These are phyloP conservation scores for Lactifluus subvellereus DNA, from an alignment of 768 basidiomycete species.

Conservation along the genomic window DNA sequence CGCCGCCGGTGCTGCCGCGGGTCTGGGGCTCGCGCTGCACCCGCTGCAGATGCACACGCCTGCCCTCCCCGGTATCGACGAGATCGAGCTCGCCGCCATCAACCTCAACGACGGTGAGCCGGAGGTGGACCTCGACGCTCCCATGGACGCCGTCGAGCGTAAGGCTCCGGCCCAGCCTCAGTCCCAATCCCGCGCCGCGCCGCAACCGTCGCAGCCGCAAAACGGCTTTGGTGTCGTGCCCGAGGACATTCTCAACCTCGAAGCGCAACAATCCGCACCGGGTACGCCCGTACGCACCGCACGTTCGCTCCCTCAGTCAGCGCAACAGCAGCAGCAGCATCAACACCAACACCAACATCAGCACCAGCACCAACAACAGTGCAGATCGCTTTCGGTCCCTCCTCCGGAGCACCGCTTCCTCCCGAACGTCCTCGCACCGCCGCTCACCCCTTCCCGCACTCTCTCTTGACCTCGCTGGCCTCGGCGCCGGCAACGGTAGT, in stretches of 20 bases:
- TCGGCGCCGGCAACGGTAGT: slow-evolving; percentile 1
- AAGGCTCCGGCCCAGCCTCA: neutral
- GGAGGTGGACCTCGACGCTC: slow-evolving; percentile 25
- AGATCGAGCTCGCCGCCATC: slow-evolving; percentile 67
- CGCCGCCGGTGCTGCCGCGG: slow-evolving; percentile 37
- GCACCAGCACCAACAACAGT: slow-evolving; percentile 26
- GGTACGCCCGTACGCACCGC: slow-evolving; percentile 24
- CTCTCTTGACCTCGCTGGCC: slow-evolving; percentile 31
- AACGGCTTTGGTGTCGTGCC: slow-evolving; percentile 37
- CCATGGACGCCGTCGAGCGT: slow-evolving; percentile 22
- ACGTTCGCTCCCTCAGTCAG: slow-evolving; percentile 22
- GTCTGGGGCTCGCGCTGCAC: slow-evolving; percentile 53
- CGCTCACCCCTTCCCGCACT: slow-evolving; percentile 35
- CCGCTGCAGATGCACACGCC: slow-evolving; percentile 57
- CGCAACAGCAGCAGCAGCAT: slow-evolving; percentile 2
- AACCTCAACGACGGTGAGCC: slow-evolving; percentile 50
- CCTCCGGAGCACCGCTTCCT: slow-evolving; percentile 49
- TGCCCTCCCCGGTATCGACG: slow-evolving; percentile 60
- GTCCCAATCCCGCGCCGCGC: slow-evolving; percentile 3
- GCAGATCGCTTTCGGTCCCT: slow-evolving; percentile 42
- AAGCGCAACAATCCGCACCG: slow-evolving; percentile 44
- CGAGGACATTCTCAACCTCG: slow-evolving; percentile 66
- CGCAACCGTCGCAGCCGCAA: slow-evolving; percentile 27
- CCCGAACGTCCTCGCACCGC: slow-evolving; percentile 32
- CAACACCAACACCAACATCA: neutral